These are phyloP conservation scores for Hypoxylon sp. DNA, from an alignment of 2,329 filamentous ascomycete species.

Conservation along the genomic window DNA sequence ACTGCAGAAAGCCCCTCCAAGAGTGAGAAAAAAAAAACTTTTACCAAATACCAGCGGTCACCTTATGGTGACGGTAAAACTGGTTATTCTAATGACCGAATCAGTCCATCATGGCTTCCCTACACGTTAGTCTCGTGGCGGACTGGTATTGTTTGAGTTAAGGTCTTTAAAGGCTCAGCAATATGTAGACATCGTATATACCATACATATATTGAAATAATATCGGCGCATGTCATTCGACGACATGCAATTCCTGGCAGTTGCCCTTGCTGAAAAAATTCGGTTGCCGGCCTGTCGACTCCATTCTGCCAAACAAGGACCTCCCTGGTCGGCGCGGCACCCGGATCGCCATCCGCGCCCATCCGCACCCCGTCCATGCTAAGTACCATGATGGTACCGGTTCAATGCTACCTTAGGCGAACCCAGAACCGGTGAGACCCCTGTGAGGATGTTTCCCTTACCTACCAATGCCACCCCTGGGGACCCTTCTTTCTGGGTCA, in stretches of 20 bases:
- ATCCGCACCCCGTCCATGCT: conserved; percentile 34
- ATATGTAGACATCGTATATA: conserved; percentile 6
- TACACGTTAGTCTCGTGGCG: conserved; percentile 1
- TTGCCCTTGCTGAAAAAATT: conserved; percentile 20
- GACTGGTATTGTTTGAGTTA: conserved; percentile 2
- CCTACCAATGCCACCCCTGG: conserved; percentile 42
- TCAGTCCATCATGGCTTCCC: conserved; percentile 3
- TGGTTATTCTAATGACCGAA: not conserved
- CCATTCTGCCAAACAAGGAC: conserved; percentile 32
- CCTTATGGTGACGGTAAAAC: conserved; percentile 6
- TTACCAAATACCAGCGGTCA: conserved; percentile 6
- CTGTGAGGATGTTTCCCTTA: conserved; percentile 33
- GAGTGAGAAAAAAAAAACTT: not conserved
- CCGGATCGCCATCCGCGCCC: conserved; percentile 43
- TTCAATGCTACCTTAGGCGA: conserved; percentile 38
- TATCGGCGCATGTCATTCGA: conserved; percentile 36
- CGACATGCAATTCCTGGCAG: conserved; percentile 24
- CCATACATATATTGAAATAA: conserved; percentile 13
- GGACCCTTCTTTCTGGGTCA: conserved; percentile 38
- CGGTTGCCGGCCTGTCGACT: conserved; percentile 28
- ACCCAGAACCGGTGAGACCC: conserved; percentile 44
- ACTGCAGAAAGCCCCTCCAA: not conserved
- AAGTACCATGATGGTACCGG: conserved; percentile 28
- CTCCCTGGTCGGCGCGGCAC: conserved; percentile 34
- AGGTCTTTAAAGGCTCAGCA: conserved; percentile 8